A percentile compares a stretch with the other conserved stretches of the same genome.
Conservation (phyloP, 2,329 filamentous ascomycete species). For the Monosporascus ibericus region DNA sequence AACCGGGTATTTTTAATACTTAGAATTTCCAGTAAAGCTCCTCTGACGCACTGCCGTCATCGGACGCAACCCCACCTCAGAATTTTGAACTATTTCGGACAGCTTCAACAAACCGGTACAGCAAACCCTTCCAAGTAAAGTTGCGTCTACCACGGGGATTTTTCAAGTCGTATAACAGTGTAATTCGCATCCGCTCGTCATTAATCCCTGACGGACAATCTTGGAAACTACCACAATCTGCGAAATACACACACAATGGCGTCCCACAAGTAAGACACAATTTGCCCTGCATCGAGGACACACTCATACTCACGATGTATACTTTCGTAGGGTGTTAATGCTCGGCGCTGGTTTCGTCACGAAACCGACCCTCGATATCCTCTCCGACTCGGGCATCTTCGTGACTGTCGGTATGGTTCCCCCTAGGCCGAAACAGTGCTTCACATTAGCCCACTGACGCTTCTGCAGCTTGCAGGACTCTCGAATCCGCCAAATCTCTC, state of each 20-base stretch:
- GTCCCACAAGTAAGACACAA: not conserved
- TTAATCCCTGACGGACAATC: not conserved
- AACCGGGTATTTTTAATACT: too few species aligned
- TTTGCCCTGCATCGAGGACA: not conserved
- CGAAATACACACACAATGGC: slow-evolving; percentile 21
- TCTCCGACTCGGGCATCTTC: slow-evolving; percentile 49
- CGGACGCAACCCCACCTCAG: too few species aligned
- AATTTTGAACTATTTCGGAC: too few species aligned
- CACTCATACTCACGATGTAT: slow-evolving; percentile 11
- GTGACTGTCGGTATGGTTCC: slow-evolving; percentile 46
- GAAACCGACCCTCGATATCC: slow-evolving; percentile 51
- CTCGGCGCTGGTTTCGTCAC: slow-evolving; percentile 49
- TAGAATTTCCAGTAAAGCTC: too few species aligned
- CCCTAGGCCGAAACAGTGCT: not conserved
- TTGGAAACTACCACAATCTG: not conserved
- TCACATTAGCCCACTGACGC: not conserved
- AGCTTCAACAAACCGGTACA: too few species aligned
- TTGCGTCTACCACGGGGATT: too few species aligned
- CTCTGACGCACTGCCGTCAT: too few species aligned
- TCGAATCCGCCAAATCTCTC: slow-evolving; percentile 5
- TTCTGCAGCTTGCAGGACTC: slow-evolving; percentile 7
- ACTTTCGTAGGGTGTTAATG: slow-evolving; percentile 32
- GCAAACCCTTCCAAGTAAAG: too few species aligned
- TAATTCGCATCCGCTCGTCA: not conserved
- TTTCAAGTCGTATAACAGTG: too few species aligned